A percentile compares a stretch with the other conserved stretches of the same genome.
These are phyloP conservation scores for Russula abietina DNA, from an alignment of 768 basidiomycete genomes.

Conservation along the genomic window DNA sequence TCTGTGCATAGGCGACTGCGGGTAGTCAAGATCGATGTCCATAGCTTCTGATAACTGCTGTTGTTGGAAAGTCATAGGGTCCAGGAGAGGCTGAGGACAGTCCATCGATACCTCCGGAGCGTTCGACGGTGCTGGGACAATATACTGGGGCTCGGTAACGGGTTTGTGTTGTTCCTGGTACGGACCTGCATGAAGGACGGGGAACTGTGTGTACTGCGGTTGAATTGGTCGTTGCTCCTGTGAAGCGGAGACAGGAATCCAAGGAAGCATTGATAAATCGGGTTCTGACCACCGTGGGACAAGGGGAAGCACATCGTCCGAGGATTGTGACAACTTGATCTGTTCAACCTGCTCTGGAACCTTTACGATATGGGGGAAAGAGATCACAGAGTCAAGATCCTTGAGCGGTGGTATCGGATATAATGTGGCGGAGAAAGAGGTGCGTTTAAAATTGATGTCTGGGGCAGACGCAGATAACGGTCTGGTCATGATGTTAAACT, in stretches of 20 bases:
- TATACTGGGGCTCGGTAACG: background rate
- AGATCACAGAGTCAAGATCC: background rate
- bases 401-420: background rate
- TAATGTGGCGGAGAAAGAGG: background rate
- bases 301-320: background rate
- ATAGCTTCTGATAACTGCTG: background rate
- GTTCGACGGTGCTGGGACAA: background rate
- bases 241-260: background rate
- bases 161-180: background rate
- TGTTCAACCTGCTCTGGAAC: background rate
- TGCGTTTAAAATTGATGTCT: background rate
- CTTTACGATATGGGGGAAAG: background rate
- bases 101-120: background rate
- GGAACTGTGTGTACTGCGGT: background rate
- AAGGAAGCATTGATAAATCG: background rate
- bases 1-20: background rate
- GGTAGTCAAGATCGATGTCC: background rate
- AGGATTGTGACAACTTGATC: background rate
- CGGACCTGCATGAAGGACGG: background rate
- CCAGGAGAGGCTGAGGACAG: background rate
- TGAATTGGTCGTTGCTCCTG: background rate
- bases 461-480: background rate
- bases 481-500: background rate
- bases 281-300: background rate
- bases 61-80: background rate